A percentile compares a stretch with the other conserved stretches of the same genome.
Evolutionary conservation across 306 rosid genomes (phyloP).

Genomic region (Elaeagnus macrophylla): DNA sequence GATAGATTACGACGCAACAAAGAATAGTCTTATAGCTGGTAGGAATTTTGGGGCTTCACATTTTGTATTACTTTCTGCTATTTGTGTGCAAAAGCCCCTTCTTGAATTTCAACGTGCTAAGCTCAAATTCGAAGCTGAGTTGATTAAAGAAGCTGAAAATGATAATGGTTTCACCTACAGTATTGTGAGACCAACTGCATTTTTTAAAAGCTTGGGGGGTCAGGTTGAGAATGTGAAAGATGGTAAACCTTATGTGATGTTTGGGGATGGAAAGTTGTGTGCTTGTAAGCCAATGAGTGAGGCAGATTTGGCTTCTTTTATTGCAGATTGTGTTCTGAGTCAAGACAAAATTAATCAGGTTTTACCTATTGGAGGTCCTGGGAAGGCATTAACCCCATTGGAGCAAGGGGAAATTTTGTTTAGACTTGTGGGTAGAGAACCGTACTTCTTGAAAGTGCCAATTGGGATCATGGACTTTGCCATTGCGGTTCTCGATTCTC

Average conservation of each 20-base stretch:
- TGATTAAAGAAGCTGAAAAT: conserved; percentile 48
- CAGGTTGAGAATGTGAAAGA: conserved; percentile 95
- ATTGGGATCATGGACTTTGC: conserved; percentile 92
- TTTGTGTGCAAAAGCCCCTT: conserved; percentile 94
- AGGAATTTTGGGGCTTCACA: conserved; percentile 76
- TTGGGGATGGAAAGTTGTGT: conserved; percentile 93
- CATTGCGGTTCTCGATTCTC: conserved; percentile 60
- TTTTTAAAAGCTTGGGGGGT: conserved; percentile 95
- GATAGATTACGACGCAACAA: conserved; percentile 94
- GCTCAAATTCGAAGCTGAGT: conserved; percentile 78
- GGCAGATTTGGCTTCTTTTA: conserved; percentile 81
- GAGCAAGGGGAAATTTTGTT: conserved; percentile 90
- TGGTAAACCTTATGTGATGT: conserved; percentile 99
- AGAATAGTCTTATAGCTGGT: conserved; percentile 73
- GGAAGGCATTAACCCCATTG: conserved; percentile 78
- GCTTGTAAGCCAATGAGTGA: conserved; percentile 94
- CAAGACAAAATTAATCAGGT: conserved; percentile 57
- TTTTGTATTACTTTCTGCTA: conserved; percentile 89
- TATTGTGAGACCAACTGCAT: conserved; percentile 93
- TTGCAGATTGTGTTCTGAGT: conserved; percentile 67
- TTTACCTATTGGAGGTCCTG: conserved; percentile 86
- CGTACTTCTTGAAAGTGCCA: conserved; percentile 82
- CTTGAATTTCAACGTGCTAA: conserved; percentile 91
- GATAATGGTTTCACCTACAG: conserved; percentile 61
- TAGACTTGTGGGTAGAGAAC: conserved; percentile 68